Base-by-base conservation (phyloP, 495 filamentous ascomycete species). In the Penicillium verhagenii region DNA sequence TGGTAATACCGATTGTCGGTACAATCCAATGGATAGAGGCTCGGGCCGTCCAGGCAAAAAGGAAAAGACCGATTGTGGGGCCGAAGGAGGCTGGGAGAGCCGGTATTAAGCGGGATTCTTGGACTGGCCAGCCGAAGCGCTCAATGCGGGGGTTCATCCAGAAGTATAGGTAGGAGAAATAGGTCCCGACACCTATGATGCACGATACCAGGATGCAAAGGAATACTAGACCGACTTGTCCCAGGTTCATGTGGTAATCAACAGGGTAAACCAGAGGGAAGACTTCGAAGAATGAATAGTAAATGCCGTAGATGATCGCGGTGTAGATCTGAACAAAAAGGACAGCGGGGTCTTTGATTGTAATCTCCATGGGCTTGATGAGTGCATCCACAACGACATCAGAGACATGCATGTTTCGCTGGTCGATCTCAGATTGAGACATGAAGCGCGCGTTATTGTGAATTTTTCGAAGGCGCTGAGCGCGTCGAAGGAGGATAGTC, bases 281-380 rank as follows among this genome's bases (percentile, higher is more conserved):
- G 57, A 81, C 84, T 63, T 89, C 86, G 74, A 88, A 88, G 77
- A 86, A 87, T 58, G 73, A 79, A 67, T 87, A 88, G 69, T 82
- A 87, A 68, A 87, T 87, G 25, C 77, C 83, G 68, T 87, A 86
- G 53, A 82, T 79, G 49, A 88, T 74, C 16, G 80, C 78, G 1
- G 80, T 84, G 68, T 88, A 89, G 44, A 80, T 49, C 57, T 84
- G 79, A 0, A 82, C 77, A 73, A 87, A 88, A 7, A 80, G 71
- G 16, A 89, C 79, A 44, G 80, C 77, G 0, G 84, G 82, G 53
- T 89, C 84, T 53, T 81, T 79, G 61, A 87, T 58, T 16, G 81
- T 82, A 57, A 88, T 84, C 68, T 86, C 77, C 24, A 83, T 58
- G 3, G 84, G 86, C 46, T 82, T 82, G 66, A 85, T 77, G 5